These are phyloP conservation scores for Diutina mesorugosa DNA, from an alignment of 1,139 yeast species.

Conservation along the genomic window DNA sequence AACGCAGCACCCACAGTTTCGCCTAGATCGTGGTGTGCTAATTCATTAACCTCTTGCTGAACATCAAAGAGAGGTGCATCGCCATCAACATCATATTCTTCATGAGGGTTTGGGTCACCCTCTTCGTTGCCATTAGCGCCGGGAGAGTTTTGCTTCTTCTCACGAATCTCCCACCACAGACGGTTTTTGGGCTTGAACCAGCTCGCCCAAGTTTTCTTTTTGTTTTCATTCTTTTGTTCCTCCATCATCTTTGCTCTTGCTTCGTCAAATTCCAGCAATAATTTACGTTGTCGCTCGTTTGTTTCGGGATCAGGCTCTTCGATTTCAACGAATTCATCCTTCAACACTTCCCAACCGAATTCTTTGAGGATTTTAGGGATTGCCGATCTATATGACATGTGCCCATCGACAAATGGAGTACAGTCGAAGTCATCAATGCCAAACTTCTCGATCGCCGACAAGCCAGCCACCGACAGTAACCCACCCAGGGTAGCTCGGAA, in stretches of 20 bases:
- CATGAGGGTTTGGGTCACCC: slow-evolving; percentile 3
- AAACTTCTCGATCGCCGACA: slow-evolving; percentile 57
- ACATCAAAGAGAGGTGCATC: slow-evolving; percentile 28
- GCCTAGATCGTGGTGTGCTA: slow-evolving; percentile 6
- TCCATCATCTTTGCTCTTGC: slow-evolving; percentile 52
- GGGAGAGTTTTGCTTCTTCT: slow-evolving; percentile 4
- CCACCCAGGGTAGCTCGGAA: slow-evolving; percentile 97
- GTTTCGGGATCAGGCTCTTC: slow-evolving; percentile 94
- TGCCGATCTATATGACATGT: slow-evolving; percentile 90
- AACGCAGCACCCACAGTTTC: not conserved
- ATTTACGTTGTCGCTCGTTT: slow-evolving; percentile 66
- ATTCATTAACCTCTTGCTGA: slow-evolving; percentile 30
- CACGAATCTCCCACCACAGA: slow-evolving; percentile 72
- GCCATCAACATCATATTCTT: not conserved
- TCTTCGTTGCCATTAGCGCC: not conserved
- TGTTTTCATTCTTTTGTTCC: slow-evolving; percentile 16
- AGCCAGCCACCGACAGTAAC: slow-evolving; percentile 76
- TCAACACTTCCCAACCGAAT: slow-evolving; percentile 69
- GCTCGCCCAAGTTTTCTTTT: slow-evolving; percentile 36
- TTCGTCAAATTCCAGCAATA: slow-evolving; percentile 74
- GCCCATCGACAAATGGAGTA: slow-evolving; percentile 82
- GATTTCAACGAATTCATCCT: slow-evolving; percentile 89
- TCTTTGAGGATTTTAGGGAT: slow-evolving; percentile 68
- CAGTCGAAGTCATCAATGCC: slow-evolving; percentile 80
- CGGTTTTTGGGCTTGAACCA: slow-evolving; percentile 70